Conservation (phyloP, 1,284 basidiomycete species). For the Wolfiporia cocos region DNA sequence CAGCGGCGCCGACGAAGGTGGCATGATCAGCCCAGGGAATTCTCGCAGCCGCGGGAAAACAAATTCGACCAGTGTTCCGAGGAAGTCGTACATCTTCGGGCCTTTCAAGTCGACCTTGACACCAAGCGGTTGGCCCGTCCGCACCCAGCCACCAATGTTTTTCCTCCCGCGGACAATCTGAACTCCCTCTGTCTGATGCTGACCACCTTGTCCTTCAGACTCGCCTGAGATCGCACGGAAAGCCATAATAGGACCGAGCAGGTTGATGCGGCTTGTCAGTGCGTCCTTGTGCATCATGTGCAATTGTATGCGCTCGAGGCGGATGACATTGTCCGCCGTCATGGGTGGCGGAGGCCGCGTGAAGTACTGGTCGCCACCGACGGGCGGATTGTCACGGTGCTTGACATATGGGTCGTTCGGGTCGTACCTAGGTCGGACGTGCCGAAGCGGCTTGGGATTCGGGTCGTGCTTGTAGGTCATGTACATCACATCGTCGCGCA, state of each 20-base stretch:
- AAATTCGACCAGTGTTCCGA: constrained; percentile 87
- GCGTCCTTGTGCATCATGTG: constrained; percentile 84
- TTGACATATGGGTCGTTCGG: constrained; percentile 75
- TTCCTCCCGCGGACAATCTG: constrained; percentile 78
- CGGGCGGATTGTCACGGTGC: constrained; percentile 65
- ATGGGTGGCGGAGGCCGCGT: constrained; percentile 61
- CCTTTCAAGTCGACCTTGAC: constrained; percentile 89
- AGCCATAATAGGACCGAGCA: constrained; percentile 85
- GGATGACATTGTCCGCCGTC: constrained; percentile 61
- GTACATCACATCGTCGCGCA: constrained; percentile 90
- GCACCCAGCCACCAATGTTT: constrained; percentile 82
- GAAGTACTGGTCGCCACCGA: constrained; percentile 66
- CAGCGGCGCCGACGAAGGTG: constrained; percentile 54
- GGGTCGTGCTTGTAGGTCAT: constrained; percentile 86
- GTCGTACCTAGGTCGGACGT: constrained; percentile 69
- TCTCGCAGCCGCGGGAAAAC: constrained; percentile 91
- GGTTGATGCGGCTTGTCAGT: constrained; percentile 64
- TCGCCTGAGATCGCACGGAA: constrained; percentile 87
- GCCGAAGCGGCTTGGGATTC: constrained; percentile 44
- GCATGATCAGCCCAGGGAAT: constrained; percentile 77
- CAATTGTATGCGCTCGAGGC: constrained; percentile 80
- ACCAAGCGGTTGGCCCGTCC: constrained; percentile 80
- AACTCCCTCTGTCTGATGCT: constrained; percentile 68
- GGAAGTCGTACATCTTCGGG: constrained; percentile 90
- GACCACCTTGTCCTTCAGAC: constrained; percentile 63